A percentile compares a stretch with the other conserved stretches of the same genome.
These are phyloP conservation scores for Annulohypoxylon truncatum DNA, from an alignment of 2,329 filamentous ascomycete species.

Conservation along the genomic window DNA sequence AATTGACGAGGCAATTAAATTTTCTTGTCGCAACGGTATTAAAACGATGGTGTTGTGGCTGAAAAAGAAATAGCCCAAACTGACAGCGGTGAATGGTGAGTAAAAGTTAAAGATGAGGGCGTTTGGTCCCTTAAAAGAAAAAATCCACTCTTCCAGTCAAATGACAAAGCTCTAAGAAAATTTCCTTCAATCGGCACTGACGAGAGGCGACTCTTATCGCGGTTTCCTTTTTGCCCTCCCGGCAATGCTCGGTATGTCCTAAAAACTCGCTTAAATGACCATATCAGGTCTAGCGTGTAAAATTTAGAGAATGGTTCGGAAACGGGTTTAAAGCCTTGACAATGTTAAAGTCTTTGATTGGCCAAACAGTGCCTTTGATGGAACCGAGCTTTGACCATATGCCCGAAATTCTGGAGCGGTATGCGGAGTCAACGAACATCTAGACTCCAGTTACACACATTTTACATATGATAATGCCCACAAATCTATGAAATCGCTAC, in stretches of 20 bases:
- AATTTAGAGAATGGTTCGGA: conserved; percentile 43
- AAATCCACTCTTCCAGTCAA: conserved; percentile 23
- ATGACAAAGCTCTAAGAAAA: conserved; percentile 33
- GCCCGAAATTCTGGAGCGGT: conserved; percentile 28
- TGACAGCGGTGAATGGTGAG: conserved; percentile 8
- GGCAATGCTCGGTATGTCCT: conserved; percentile 34
- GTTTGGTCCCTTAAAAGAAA: conserved; percentile 20
- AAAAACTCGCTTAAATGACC: conserved; percentile 4
- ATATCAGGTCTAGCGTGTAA: conserved; percentile 30
- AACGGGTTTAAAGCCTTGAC: conserved; percentile 17
- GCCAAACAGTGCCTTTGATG: conserved; percentile 5
- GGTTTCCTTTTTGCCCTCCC: conserved; percentile 36
- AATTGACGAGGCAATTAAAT: conserved; percentile 1
- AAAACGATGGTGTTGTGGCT: conserved; percentile 22
- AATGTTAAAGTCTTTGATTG: conserved; percentile 31
- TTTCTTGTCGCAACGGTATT: not conserved
- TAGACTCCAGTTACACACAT: conserved; percentile 20
- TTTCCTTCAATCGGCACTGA: conserved; percentile 36
- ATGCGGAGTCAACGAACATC: conserved; percentile 30
- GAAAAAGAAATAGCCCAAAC: not conserved
- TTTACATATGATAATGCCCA: conserved; percentile 28
- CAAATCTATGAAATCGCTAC: conserved; percentile 1
- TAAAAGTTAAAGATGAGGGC: conserved; percentile 9
- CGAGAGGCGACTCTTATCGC: conserved; percentile 30
- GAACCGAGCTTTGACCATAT: conserved; percentile 39